Base-by-base conservation (phyloP, 2,329 filamentous ascomycete species). In the Thermothelomyces thermophilus region DNA sequence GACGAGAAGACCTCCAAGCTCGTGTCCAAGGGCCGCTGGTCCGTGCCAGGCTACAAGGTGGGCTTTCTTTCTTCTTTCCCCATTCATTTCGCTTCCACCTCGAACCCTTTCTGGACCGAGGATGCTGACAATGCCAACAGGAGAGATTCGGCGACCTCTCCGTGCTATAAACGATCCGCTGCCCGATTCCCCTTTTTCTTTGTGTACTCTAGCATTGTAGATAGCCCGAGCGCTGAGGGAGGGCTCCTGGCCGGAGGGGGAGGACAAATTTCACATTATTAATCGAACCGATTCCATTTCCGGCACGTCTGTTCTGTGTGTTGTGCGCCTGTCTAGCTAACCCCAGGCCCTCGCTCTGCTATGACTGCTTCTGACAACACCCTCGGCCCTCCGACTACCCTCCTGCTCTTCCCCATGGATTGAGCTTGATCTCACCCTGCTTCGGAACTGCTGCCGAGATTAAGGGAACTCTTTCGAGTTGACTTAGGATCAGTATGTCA, bases 61-160 rank as follows among this genome's bases (percentile, higher is more conserved):
- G 64, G 84, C 68, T 52, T 40, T 14, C 14, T n/a, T 41, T 7
- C 26, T 22, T 19, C n/a, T 2, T 39, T 33, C 44, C 30, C 10
- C 2, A 4, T 2, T 13, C 5, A 24, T 13, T 2, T 10, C 22
- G 6, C 13, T 52, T 40, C 19, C 42, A 26, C 20, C 47, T n/a
- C 48, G 41, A 26, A 35, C 37, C n/a, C 41, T 11, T 3, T 2
- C 5, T 13, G 16, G 1, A n/a, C 13, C 33, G 16, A 35, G 13
- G 10, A 43, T 62, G 54, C 77, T 86, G 69, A 84, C 68, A 50
- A 57, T 54, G 60, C 41, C 41, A 65, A 60, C 65, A 97, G 91
- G 93, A 98, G 83, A 95, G 90, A 82, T 98, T 97, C 74, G 93
- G 93, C 77, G 90, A 97, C 71, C 84, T 97, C 64, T 91, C 93